Percentiles rank a stretch among this genome's conserved stretches.
Conservation (phyloP, 176 grass and related monocot genomes). For the Paspalum vaginatum region DNA sequence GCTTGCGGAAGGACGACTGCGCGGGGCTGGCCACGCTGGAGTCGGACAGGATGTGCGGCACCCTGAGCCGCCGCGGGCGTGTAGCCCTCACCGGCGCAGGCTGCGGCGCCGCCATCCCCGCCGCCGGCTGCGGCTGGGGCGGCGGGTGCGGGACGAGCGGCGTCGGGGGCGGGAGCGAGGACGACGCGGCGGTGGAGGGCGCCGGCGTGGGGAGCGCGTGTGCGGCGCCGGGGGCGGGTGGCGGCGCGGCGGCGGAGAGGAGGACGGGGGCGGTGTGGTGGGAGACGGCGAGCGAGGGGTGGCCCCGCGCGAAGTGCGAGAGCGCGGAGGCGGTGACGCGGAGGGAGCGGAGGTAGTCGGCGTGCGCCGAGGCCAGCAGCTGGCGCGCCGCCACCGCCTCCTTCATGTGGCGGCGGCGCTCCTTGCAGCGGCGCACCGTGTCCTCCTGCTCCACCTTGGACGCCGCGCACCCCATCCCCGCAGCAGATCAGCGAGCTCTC, state of each 20-base stretch:
- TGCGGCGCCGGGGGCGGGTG: slow-evolving; percentile 2
- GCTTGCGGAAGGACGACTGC: slow-evolving; percentile 54
- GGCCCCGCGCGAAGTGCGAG: slow-evolving; percentile 76
- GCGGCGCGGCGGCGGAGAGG: slow-evolving; percentile 52
- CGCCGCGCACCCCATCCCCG: slow-evolving; percentile 83
- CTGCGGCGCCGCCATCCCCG: slow-evolving; percentile 9
- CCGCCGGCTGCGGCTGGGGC: not conserved
- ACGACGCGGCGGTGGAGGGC: slow-evolving; percentile 28
- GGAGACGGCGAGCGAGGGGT: slow-evolving; percentile 83
- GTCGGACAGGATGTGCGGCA: slow-evolving; percentile 76
- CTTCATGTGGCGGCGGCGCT: slow-evolving; percentile 90
- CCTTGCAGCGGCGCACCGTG: slow-evolving; percentile 97
- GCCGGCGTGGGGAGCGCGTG: slow-evolving; percentile 31
- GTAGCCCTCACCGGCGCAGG: slow-evolving; percentile 39
- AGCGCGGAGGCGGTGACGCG: slow-evolving; percentile 71
- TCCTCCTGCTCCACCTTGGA: slow-evolving; percentile 96
- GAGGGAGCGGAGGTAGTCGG: slow-evolving; percentile 92
- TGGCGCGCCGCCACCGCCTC: slow-evolving; percentile 80
- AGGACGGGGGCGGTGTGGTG: slow-evolving; percentile 79
- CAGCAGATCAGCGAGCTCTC: slow-evolving; percentile 24
- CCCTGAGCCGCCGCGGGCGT: slow-evolving; percentile 43
- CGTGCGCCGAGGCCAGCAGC: slow-evolving; percentile 85
- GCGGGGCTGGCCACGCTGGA: slow-evolving; percentile 54
- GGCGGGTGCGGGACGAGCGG: slow-evolving; percentile 33
- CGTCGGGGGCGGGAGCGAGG: slow-evolving; percentile 36